Base-by-base conservation (phyloP, 1,284 basidiomycete species). In the Ganoderma sinense region DNA sequence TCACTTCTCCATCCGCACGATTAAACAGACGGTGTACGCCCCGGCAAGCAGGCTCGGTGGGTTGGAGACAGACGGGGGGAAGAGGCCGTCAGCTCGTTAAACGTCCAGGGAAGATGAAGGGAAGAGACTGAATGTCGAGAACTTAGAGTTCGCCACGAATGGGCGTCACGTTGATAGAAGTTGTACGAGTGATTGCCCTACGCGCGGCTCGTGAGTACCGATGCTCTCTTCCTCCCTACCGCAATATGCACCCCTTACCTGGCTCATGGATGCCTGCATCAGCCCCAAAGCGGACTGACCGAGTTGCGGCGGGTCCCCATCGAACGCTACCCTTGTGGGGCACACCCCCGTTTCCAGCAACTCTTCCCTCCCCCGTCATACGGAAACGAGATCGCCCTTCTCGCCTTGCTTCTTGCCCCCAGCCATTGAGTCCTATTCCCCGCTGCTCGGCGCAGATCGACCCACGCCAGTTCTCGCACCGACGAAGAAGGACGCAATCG, bases 151-250 rank as follows among this genome's bases (percentile, higher is more conserved):
- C 39, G 59, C 39, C 23, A 6, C 23, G 39, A 43, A 40, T 43
- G 59, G 59, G 59, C 59, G 59, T 40, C 59, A 61, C 39, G 39
- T 61, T 61, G 39, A n/a, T 20, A 40, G 59, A 59, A 39, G 56
- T n/a, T 33, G 29, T 56, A 10, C 11, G 29, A 33, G 31, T 23
- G 31, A 43, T 14, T 61, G 23, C 36, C 59, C 33, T 59, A 29
- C 8, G 56, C 14, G 59, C 59, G 59, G 59, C 59, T 61, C n/a
- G 59, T 61, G 39, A 40, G 36, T 23, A 40, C 59, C 39, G 56
- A 59, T 33, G 59, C 29, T 40, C 39, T 26, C 14, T 36, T 59
- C 33, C 56, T 39, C 56, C 33, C 56, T 31, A 39, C 56, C 10
- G 18, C 56, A 29, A 39, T 59, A 16, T 29, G 8, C 56, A 20